A percentile compares a stretch with the other conserved stretches of the same genome.
phyloP scores from a whole-genome alignment of 345 rosid genomes.

The Capsella bursapastoris region DNA sequence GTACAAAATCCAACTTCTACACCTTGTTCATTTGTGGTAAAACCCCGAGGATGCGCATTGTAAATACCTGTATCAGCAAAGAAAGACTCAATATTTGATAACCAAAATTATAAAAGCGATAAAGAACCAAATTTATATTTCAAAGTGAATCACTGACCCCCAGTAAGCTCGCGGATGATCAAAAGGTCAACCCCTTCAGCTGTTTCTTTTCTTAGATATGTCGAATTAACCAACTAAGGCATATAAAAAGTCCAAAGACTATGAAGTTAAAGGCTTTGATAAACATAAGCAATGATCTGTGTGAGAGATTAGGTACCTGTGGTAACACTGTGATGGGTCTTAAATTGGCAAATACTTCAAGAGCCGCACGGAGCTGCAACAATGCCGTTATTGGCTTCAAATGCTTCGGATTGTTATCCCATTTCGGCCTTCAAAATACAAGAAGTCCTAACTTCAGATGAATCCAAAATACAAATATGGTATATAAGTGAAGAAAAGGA shows the following conservation, averaged over 20 bases:
- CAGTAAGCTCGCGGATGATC: conserved; percentile 39
- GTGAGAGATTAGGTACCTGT: conserved; percentile 17
- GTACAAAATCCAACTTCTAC: conserved; percentile 35
- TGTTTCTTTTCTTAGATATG: conserved; percentile 26
- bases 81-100: background rate
- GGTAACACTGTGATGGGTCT: conserved; percentile 33
- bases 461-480: conserved; percentile 1
- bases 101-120: background rate
- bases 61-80: conserved; percentile 31
- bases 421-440: conserved; percentile 33
- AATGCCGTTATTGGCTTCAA: conserved; percentile 23
- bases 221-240: conserved; percentile 23
- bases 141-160: conserved; percentile 5
- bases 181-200: conserved; percentile 26
- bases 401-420: conserved; percentile 28
- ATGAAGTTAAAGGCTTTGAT: background rate
- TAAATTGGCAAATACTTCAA: conserved; percentile 32
- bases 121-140: background rate
- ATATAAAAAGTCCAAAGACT: background rate
- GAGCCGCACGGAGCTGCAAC: conserved; percentile 36
- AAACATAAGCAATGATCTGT: background rate
- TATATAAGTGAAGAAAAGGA: background rate
- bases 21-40: conserved; percentile 39
- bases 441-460: background rate
- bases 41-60: conserved; percentile 28